Evolutionary conservation across 1,139 yeast species (phyloP), one percentile per base, ranked within the genome.

Genomic region (Hansenula lynferdii): DNA sequence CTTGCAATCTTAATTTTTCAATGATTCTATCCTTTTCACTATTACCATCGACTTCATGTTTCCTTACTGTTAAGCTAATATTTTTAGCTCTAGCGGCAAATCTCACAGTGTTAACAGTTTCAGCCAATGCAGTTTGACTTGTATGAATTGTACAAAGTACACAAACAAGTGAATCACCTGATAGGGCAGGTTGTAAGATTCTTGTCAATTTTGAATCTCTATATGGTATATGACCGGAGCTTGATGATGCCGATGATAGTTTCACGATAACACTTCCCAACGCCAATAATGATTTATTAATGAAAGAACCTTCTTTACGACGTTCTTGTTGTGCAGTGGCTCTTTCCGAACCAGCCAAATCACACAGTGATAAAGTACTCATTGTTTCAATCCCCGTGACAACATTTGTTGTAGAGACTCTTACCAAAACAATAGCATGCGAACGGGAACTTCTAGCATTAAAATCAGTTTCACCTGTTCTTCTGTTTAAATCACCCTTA

Each of bases 11-110:
- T 22, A 64, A 45, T 34, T 70, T 75, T 39, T 69, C 75, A 18
- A 79, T 70, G 18, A 72, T 51, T 38, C 60, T 63, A 36, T 65
- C 66, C 16, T 75, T 66, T 20, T 75, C 83, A 3, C 42, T 44
- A 2, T 47, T 43, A 7, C 54, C 57, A 31, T 63, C 69, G 9
- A 48, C 34, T 43, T 70, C 75, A 48, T 73, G 79, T 42, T 75
- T 76, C 42, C 74, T 75, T 8, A 86, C 95, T 41, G 70, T 73
- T 47, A 89, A 73, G 10, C 79, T 72, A 37, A 89, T 80, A 57
- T 89, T 89, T 54, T 89, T 90, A 1, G 97, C 97, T 43, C 97
- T 69, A 1, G 96, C 87, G 0, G 97, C 97, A 65, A 90, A 92
- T 41, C 97, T 65, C 26, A 92, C 68, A 0, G 97, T 90, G 54